A percentile compares a stretch with the other conserved stretches of the same genome.
phyloP scores from a whole-genome alignment of 129 eudicot species.

The Centrapalus pauciflorus region DNA sequence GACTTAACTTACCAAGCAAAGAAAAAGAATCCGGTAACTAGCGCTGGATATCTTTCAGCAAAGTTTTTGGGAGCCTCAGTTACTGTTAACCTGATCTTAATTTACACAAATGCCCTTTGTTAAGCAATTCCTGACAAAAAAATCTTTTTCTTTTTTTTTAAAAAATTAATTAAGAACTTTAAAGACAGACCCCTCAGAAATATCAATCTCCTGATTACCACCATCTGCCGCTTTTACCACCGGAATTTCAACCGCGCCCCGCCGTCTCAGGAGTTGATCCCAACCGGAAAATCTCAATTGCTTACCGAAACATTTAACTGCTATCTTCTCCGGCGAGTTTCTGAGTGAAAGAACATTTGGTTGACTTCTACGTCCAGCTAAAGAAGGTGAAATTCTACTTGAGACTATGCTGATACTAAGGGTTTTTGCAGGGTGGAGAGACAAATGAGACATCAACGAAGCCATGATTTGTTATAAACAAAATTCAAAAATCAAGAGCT shows the following conservation, averaged over 20 bases:
- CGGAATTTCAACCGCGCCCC: constrained; percentile 23
- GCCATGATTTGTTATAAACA: constrained; percentile 15
- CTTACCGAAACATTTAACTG: constrained; percentile 31
- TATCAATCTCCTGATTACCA: constrained; percentile 42
- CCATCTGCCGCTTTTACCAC: constrained; percentile 46
- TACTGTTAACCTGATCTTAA: constrained; percentile 27
- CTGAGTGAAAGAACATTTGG: constrained; percentile 18
- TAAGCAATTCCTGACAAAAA: not conserved
- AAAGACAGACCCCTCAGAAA: constrained; percentile 45
- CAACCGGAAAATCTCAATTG: constrained; percentile 31
- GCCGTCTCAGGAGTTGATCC: constrained; percentile 32
- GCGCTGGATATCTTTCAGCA: constrained; percentile 40
- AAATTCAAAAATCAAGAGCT: not conserved
- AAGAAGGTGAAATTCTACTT: constrained; percentile 17
- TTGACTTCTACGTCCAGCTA: constrained; percentile 26
- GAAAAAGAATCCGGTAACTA: constrained; percentile 61
- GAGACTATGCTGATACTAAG: constrained; percentile 12
- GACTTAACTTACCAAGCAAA: constrained; percentile 43
- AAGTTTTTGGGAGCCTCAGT: constrained; percentile 39
- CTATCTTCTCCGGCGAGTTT: constrained; percentile 22
- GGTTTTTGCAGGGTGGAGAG: constrained; percentile 26
- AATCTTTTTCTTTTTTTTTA: not conserved
- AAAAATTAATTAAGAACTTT: not conserved
- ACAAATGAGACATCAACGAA: constrained; percentile 21
- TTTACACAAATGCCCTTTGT: not conserved